A percentile compares a stretch with the other conserved stretches of the same genome.
Evolutionary conservation across 129 eudicot genomes (phyloP).

Genomic region (Flaveria bidentis): DNA sequence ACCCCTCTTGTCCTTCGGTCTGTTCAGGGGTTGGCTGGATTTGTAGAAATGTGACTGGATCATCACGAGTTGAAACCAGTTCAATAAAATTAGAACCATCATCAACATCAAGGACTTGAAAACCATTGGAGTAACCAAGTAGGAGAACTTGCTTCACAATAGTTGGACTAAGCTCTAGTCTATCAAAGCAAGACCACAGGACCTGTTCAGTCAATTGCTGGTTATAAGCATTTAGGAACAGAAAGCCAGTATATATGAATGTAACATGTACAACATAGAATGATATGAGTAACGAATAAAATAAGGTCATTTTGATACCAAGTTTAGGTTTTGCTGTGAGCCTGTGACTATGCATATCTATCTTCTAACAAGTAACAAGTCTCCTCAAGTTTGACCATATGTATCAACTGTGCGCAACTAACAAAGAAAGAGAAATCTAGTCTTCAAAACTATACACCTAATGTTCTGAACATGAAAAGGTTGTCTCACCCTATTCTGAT

Average conservation of each 20-base stretch:
- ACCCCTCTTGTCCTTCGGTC: constrained; percentile 57
- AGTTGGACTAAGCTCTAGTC: constrained; percentile 64
- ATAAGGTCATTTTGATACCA: constrained; percentile 7
- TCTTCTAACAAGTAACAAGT: background rate
- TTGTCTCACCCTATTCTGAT: constrained; percentile 9
- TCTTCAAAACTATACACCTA: constrained; percentile 3
- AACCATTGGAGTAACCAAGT: constrained; percentile 90
- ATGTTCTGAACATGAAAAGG: background rate
- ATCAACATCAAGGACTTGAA: constrained; percentile 95
- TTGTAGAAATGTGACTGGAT: constrained; percentile 85
- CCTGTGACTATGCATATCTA: background rate
- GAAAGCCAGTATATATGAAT: background rate
- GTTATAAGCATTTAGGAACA: constrained; percentile 8
- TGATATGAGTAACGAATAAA: background rate
- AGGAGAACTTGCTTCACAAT: constrained; percentile 62
- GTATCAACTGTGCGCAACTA: background rate
- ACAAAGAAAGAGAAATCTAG: background rate
- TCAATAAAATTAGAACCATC: constrained; percentile 82
- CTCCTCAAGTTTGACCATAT: constrained; percentile 1
- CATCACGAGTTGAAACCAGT: constrained; percentile 88
- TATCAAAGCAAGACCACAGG: constrained; percentile 89
- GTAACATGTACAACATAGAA: background rate
- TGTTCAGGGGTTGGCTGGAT: constrained; percentile 80
- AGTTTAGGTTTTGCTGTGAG: background rate
- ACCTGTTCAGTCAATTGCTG: constrained; percentile 53